Evolutionary conservation across 2,329 filamentous ascomycete species (phyloP).

Genomic region (Nigrospora oryzae): DNA sequence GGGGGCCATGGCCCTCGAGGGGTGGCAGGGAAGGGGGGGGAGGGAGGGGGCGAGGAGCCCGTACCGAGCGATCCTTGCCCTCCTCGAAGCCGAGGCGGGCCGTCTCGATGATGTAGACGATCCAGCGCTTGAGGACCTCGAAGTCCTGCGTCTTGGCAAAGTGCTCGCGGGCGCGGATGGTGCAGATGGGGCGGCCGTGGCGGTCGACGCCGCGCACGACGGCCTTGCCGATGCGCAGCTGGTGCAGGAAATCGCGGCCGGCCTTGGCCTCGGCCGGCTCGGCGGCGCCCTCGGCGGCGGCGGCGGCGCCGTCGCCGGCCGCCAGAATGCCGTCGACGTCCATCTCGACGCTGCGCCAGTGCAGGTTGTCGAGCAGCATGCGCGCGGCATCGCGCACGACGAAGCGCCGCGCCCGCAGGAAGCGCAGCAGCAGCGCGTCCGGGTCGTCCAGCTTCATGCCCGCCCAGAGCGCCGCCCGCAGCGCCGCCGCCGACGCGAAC

Average conservation of each 20-base stretch:
- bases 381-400: conserved; percentile 81
- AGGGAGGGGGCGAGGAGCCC: no score
- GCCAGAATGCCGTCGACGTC: conserved; percentile 54
- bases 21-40: no score
- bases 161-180: conserved; percentile 77
- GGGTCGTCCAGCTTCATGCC: conserved; percentile 93
- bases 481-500: no score
- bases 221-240: conserved; percentile 81
- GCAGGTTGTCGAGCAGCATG: conserved; percentile 86
- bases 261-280: conserved; percentile 53
- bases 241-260: conserved; percentile 67
- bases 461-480: conserved; percentile 50
- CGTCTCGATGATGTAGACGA: conserved; percentile 86
- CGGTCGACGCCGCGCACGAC: conserved; percentile 81
- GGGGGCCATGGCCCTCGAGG: no score
- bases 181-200: conserved; percentile 72
- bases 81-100: conserved; percentile 62
- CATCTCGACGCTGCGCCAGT: conserved; percentile 74
- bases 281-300: conserved; percentile 46
- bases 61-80: no score
- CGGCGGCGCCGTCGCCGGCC: conserved; percentile 61
- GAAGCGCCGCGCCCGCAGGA: conserved; percentile 82
- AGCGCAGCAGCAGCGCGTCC: conserved; percentile 70
- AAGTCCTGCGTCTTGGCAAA: conserved; percentile 70
- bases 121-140: conserved; percentile 72